Percentiles rank a stretch among this genome's conserved stretches.
Evolutionary conservation across 2,329 filamentous ascomycete species (phyloP).

Genomic region (Bertia moriformis): DNA sequence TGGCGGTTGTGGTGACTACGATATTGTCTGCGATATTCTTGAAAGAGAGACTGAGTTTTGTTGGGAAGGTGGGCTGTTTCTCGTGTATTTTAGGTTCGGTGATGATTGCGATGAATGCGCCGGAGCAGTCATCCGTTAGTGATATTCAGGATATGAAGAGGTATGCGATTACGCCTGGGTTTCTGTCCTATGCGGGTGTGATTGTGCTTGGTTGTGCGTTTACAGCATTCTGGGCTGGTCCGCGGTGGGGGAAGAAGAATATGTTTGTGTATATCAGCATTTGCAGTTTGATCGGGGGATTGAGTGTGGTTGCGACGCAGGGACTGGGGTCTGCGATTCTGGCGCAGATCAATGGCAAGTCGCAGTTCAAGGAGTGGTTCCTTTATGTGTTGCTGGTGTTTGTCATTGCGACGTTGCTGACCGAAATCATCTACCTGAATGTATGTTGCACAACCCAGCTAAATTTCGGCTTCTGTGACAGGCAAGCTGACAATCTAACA

Average conservation of each 20-base stretch:
- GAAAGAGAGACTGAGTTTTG: conserved; percentile 86
- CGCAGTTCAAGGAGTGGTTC: conserved; percentile 97
- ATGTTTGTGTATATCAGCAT: conserved; percentile 97
- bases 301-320: conserved; percentile 90
- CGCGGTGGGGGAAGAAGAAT: conserved; percentile 83
- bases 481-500: conserved; percentile 23
- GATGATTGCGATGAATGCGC: conserved; percentile 88
- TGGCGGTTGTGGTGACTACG: conserved; percentile 85
- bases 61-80: conserved; percentile 92
- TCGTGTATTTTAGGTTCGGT: conserved; percentile 86
- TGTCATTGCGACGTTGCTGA: conserved; percentile 74
- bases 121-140: conserved; percentile 67
- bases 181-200: conserved; percentile 71
- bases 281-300: conserved; percentile 83
- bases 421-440: conserved; percentile 90
- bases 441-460: no score
- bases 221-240: conserved; percentile 67
- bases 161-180: conserved; percentile 75
- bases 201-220: conserved; percentile 61
- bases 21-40: conserved; percentile 86
- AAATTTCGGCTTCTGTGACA: neutral
- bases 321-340: conserved; percentile 83
- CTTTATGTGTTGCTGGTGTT: conserved; percentile 83
- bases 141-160: conserved; percentile 86
- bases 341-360: conserved; percentile 64